A percentile compares a stretch with the other conserved stretches of the same genome.
Conservation (phyloP, 192 early-diverging fungal species). For the Bifiguratus adelaidae region DNA sequence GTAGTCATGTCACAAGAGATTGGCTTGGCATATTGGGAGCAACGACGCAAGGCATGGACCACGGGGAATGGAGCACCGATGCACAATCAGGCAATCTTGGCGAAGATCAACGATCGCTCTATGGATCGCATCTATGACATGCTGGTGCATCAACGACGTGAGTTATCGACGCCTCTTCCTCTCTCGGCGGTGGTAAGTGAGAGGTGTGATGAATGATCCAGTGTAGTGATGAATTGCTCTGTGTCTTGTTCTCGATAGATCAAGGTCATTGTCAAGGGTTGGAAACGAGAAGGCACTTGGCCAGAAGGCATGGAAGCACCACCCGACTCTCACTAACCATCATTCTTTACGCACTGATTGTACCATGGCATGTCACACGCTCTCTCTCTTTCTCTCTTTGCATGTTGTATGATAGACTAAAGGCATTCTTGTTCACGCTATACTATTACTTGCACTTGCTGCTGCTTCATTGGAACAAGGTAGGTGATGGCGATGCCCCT, state of each 20-base stretch:
- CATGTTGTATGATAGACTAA: no score
- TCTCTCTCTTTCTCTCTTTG: no score
- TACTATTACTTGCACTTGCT: not conserved
- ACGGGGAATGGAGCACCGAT: slow-evolving; percentile 10
- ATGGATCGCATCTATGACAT: slow-evolving; percentile 30
- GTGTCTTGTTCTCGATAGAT: slow-evolving; percentile 18
- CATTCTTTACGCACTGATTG: no score
- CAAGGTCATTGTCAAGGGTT: slow-evolving; percentile 36
- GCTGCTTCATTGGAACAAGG: not conserved
- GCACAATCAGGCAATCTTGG: slow-evolving; percentile 16
- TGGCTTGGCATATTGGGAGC: slow-evolving; percentile 36
- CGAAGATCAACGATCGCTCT: slow-evolving; percentile 14
- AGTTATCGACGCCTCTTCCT: slow-evolving; percentile 31
- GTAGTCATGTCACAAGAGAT: no score
- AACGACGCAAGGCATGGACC: slow-evolving; percentile 33
- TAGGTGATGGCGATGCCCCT: not conserved
- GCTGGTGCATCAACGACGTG: slow-evolving; percentile 25
- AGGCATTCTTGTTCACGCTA: not conserved
- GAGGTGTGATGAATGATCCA: not conserved
- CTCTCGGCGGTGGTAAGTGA: slow-evolving; percentile 30
- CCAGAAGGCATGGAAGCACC: slow-evolving; percentile 26
- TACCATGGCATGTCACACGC: no score
- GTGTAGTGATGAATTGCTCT: slow-evolving; percentile 1
- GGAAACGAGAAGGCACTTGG: slow-evolving; percentile 44
- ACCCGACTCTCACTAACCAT: slow-evolving; percentile 3